Conservation (phyloP, 345 rosid species). For the Citrus unshiu region DNA sequence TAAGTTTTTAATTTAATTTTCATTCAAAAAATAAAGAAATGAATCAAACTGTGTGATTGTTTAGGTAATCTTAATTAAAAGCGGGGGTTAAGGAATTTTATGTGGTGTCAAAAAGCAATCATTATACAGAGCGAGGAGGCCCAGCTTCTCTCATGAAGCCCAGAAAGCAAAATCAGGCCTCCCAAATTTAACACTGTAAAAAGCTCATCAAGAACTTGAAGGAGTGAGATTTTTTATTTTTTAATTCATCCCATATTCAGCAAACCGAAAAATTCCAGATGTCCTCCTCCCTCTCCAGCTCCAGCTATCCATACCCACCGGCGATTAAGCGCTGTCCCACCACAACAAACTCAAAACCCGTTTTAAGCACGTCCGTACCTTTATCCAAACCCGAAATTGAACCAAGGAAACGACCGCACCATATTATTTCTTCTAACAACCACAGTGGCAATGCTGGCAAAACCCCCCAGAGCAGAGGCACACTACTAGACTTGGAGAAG, state of each 20-base stretch:
- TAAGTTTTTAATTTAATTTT: no score
- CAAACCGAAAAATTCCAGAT: conserved; percentile 14
- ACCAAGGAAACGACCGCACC: background rate
- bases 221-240: no score
- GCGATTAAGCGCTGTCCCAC: conserved; percentile 24
- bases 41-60: no score
- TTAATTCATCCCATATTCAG: background rate
- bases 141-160: no score
- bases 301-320: conserved; percentile 23
- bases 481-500: conserved; percentile 31
- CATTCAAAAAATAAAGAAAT: no score
- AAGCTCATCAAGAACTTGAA: no score
- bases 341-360: background rate
- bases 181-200: no score
- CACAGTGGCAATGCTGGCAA: background rate
- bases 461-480: conserved; percentile 29
- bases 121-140: no score
- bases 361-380: conserved; percentile 8
- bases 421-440: background rate
- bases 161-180: no score
- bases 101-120: no score
- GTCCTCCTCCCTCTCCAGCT: conserved; percentile 33
- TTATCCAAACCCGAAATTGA: conserved; percentile 14
- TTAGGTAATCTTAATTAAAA: no score
- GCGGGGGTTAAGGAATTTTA: no score